Evolutionary conservation across 1,139 yeast genomes (phyloP).

Genomic region (Debaryomyces singareniensis): DNA sequence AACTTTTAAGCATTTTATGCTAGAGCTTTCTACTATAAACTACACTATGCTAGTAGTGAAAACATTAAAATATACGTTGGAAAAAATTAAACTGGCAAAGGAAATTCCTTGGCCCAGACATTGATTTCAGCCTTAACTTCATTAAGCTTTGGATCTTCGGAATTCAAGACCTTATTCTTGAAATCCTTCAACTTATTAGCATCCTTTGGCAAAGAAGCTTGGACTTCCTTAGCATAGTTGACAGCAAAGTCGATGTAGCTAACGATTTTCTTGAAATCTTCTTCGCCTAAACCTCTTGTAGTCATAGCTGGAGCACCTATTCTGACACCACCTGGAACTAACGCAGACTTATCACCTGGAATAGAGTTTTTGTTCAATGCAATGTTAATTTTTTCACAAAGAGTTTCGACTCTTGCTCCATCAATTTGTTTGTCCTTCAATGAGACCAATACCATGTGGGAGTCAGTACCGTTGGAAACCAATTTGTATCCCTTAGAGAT

Average conservation of each 20-base stretch:
- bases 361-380: constrained; percentile 96
- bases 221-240: constrained; percentile 68
- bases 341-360: constrained; percentile 97
- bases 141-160: constrained; percentile 57
- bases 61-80: constrained; percentile 1
- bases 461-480: constrained; percentile 93
- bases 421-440: constrained; percentile 87
- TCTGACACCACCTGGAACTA: constrained; percentile 97
- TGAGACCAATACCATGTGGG: constrained; percentile 90
- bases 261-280: constrained; percentile 79
- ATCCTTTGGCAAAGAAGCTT: constrained; percentile 69
- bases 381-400: constrained; percentile 90
- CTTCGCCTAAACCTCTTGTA: constrained; percentile 89
- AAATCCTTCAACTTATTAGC: constrained; percentile 93
- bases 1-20: too few species aligned
- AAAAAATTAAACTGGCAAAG: constrained; percentile 62
- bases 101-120: constrained; percentile 90
- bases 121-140: constrained; percentile 72
- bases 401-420: constrained; percentile 96
- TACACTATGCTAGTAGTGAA: too few species aligned
- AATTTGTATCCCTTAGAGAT: constrained; percentile 66
- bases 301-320: constrained; percentile 99
- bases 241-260: constrained; percentile 81
- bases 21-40: too few species aligned
- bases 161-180: constrained; percentile 70